Conservation (phyloP, 1,139 yeast genomes). For the Schizosaccharomyces versatilis region DNA sequence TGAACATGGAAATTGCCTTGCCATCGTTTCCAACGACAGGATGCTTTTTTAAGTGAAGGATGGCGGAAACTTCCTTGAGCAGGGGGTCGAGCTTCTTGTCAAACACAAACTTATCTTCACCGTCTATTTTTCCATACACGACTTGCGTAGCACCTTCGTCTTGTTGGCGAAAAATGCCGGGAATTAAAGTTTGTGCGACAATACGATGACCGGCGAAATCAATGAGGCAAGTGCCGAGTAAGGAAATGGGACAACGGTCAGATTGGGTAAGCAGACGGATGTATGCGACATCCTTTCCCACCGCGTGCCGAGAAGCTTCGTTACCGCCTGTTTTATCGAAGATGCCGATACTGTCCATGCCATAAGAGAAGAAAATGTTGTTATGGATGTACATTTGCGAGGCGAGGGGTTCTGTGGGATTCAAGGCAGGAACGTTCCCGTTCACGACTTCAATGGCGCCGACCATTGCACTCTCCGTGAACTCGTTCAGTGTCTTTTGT, state of each 20-base stretch:
- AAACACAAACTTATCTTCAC: slow-evolving; percentile 17
- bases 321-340: slow-evolving; percentile 53
- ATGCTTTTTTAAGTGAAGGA: slow-evolving; percentile 60
- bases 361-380: slow-evolving; percentile 71
- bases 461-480: slow-evolving; percentile 49
- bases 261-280: slow-evolving; percentile 46
- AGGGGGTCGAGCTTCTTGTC: slow-evolving; percentile 27
- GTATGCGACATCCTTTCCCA: slow-evolving; percentile 57
- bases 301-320: slow-evolving; percentile 67
- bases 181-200: slow-evolving; percentile 87
- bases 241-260: slow-evolving; percentile 42
- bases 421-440: slow-evolving; percentile 60
- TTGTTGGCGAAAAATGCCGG: slow-evolving; percentile 59
- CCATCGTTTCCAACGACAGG: slow-evolving; percentile 27
- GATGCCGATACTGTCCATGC: slow-evolving; percentile 48
- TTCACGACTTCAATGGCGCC: slow-evolving; percentile 60
- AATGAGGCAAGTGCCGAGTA: slow-evolving; percentile 58
- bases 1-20: slow-evolving; percentile 24
- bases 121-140: slow-evolving; percentile 55
- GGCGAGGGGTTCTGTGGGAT: slow-evolving; percentile 41
- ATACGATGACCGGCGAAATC: slow-evolving; percentile 78
- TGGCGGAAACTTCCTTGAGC: slow-evolving; percentile 42
- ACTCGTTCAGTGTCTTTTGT: slow-evolving; percentile 54
- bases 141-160: slow-evolving; percentile 29
- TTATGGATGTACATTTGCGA: slow-evolving; percentile 52